Base-by-base conservation (phyloP, 2,329 filamentous ascomycete genomes). In the Sporothrix globosa region DNA sequence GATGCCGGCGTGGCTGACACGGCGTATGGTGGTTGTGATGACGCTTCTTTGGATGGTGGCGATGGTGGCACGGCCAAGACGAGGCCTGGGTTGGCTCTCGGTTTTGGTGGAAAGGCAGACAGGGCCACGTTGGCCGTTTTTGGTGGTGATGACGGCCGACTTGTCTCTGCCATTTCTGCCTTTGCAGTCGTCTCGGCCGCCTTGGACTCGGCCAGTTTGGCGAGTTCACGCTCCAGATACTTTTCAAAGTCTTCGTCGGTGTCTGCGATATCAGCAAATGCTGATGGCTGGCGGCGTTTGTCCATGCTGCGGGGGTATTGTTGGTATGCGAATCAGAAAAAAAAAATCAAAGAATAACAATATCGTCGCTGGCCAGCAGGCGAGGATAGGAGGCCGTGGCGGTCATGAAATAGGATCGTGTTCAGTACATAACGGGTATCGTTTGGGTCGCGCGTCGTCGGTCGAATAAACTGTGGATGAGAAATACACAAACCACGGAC, bases 161-260 rank as follows among this genome's bases (percentile, higher is more conserved):
- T 17, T 7, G 30, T 6, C 14, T 60, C 17, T 30, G 27, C 39
- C 19, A 24, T 24, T 4, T 24, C 19, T 24, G 30, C 11, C 24
- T 34, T 2, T 58, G 14, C 27, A 7, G 21, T 41, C 27, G 13
- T 41, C 56, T 60, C 56, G 3, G 19, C 63, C 17, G 56, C 56
- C 7, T 21, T 54, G 34, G n/a, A 34, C 24, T 41, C 67, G 44
- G 54, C 44, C 27, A 69, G 53, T 27, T 69, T 61, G 21, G 6
- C 17, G 19, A 69, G 27, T 17, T 61, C 67, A 19, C 67, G 41
- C 67, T 69, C 44, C 27, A 69, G 30, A 46, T 69, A 69, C 21
- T 69, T 19, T 41, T 69, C 67, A 52, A 61, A 69, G 24, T 71
- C 71, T 17, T 60, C 58, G 19, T 70, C 69, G 50, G 53, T 61